phyloP scores from a whole-genome alignment of 2,329 filamentous ascomycete genomes.

The Trichoderma arundinaceum region DNA sequence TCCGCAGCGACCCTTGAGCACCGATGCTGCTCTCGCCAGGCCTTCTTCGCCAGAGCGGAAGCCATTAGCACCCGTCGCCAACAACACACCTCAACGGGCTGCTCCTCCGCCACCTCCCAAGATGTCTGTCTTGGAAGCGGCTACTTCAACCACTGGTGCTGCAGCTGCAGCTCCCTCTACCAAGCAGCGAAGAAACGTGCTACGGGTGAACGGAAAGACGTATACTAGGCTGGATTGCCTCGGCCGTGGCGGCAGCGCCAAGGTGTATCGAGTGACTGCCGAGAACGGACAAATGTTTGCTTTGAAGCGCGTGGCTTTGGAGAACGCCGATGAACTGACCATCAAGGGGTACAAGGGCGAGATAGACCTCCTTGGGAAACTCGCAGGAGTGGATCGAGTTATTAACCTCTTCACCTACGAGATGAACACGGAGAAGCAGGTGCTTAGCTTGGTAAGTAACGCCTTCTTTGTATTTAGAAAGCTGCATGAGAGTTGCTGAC shows the following conservation, averaged over 20 bases:
- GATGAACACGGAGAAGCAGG: slow-evolving; percentile 88
- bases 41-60: slow-evolving; percentile 60
- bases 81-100: slow-evolving; percentile 76
- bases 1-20: slow-evolving; percentile 56
- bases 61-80: slow-evolving; percentile 58
- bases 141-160: slow-evolving; percentile 81
- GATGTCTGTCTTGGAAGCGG: slow-evolving; percentile 94
- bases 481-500: neutral
- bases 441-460: slow-evolving; percentile 76
- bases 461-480: neutral
- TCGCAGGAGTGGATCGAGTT: slow-evolving; percentile 85
- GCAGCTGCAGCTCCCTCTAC: slow-evolving; percentile 75
- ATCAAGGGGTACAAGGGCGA: slow-evolving; percentile 92
- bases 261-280: slow-evolving; percentile 95
- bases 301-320: slow-evolving; percentile 88
- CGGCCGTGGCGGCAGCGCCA: slow-evolving; percentile 88
- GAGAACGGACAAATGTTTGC: slow-evolving; percentile 97
- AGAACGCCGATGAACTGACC: slow-evolving; percentile 83
- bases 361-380: slow-evolving; percentile 84
- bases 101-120: slow-evolving; percentile 87
- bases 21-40: slow-evolving; percentile 48
- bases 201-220: slow-evolving; percentile 87
- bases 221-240: slow-evolving; percentile 91
- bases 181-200: slow-evolving; percentile 78
- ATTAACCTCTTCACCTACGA: slow-evolving; percentile 92